These are phyloP conservation scores for Pueraria montana DNA, from an alignment of 306 rosid genomes.

Conservation along the genomic window DNA sequence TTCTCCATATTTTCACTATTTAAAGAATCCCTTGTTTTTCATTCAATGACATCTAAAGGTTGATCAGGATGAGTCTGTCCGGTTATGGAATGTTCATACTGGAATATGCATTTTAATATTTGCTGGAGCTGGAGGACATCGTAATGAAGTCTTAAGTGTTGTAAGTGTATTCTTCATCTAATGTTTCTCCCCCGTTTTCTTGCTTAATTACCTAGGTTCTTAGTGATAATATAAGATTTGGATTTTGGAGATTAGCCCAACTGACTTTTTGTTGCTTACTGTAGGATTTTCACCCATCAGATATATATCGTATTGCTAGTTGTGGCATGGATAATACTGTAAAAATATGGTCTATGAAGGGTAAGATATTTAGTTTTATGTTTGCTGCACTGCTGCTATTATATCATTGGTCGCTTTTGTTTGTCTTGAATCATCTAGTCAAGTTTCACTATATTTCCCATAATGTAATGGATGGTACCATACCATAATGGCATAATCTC, in stretches of 20 bases:
- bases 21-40: conserved; percentile 40
- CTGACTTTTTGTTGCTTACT: conserved; percentile 44
- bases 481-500: too few species aligned
- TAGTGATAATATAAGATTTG: conserved; percentile 32
- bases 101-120: conserved; percentile 95
- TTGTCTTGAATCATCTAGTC: neutral
- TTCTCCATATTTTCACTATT: conserved; percentile 29
- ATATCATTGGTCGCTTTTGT: neutral
- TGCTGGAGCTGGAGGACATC: conserved; percentile 99
- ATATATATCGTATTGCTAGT: conserved; percentile 83
- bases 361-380: conserved; percentile 50
- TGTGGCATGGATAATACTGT: conserved; percentile 99
- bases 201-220: conserved; percentile 8
- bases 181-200: neutral
- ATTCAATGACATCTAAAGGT: conserved; percentile 47
- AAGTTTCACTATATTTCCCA: neutral
- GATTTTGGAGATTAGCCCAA: conserved; percentile 18
- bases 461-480: neutral
- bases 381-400: conserved; percentile 1
- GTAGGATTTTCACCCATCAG: conserved; percentile 97
- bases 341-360: conserved; percentile 99
- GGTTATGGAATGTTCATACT: conserved; percentile 97
- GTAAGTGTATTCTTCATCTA: conserved; percentile 59
- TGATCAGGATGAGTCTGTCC: conserved; percentile 96
- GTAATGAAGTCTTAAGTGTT: conserved; percentile 97